Percentiles rank a stretch among this genome's conserved stretches.
These are phyloP conservation scores for Fomitopsis betulina DNA, from an alignment of 1,284 basidiomycete species.

Conservation along the genomic window DNA sequence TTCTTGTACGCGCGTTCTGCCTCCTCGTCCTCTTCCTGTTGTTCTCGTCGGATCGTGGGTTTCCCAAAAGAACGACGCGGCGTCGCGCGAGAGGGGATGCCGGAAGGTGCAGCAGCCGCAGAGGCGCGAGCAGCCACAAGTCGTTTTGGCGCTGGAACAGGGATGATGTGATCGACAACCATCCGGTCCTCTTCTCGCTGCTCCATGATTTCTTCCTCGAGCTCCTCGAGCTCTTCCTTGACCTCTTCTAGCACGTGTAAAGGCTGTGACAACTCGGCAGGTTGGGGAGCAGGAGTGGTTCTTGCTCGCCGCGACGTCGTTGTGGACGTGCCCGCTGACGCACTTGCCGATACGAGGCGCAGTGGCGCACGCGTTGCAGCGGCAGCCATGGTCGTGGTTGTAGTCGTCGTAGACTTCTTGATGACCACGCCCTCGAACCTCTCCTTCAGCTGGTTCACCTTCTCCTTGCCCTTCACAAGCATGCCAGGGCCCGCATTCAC, in stretches of 20 bases:
- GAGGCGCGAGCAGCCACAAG: constrained; percentile 25
- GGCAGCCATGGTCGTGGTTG: constrained; percentile 24
- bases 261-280: constrained; percentile 4
- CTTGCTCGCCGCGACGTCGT: constrained; percentile 25
- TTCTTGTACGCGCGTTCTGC: constrained; percentile 61
- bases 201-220: neutral
- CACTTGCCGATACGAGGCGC: constrained; percentile 16
- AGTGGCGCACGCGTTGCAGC: constrained; percentile 13
- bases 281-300: constrained; percentile 15
- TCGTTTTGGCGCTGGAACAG: constrained; percentile 25
- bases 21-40: constrained; percentile 33
- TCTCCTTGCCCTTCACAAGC: constrained; percentile 37
- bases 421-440: constrained; percentile 55
- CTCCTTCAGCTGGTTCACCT: constrained; percentile 34
- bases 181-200: constrained; percentile 51
- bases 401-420: constrained; percentile 37
- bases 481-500: constrained; percentile 22
- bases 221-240: constrained; percentile 27
- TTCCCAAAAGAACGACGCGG: constrained; percentile 13
- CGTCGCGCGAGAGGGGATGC: constrained; percentile 7
- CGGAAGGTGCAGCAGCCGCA: constrained; percentile 10
- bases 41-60: constrained; percentile 4
- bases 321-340: constrained; percentile 29
- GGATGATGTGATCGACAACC: constrained; percentile 43
- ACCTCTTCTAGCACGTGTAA: constrained; percentile 25